Percentiles rank a stretch among this genome's conserved stretches.
Conservation (phyloP, 345 rosid genomes). For the Bruguiera parviflora region DNA sequence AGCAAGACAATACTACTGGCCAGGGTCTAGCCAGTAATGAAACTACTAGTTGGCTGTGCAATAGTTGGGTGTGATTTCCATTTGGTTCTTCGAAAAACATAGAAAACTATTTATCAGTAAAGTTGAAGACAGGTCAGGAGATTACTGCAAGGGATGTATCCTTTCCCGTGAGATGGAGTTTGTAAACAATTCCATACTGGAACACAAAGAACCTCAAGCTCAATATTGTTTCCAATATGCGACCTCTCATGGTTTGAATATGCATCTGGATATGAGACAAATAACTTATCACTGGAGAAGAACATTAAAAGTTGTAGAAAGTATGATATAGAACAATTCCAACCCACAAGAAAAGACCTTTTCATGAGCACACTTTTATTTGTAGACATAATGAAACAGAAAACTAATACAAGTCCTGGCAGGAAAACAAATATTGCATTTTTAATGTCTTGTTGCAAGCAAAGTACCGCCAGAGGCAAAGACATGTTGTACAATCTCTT, state of each 20-base stretch:
- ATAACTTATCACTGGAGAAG: conserved; percentile 1
- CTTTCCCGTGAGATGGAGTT: conserved; percentile 67
- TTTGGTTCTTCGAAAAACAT: not conserved
- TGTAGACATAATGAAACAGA: conserved; percentile 3
- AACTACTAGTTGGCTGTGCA: not conserved
- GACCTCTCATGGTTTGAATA: conserved; percentile 90
- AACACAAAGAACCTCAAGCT: conserved; percentile 82
- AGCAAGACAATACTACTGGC: not conserved
- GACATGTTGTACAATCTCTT: no score
- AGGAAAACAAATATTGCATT: no score
- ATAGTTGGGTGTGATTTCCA: no score
- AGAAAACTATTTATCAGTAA: not conserved
- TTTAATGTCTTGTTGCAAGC: no score
- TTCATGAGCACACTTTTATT: not conserved
- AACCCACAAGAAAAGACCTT: conserved; percentile 6
- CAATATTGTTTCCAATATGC: conserved; percentile 82
- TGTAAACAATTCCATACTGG: conserved; percentile 96
- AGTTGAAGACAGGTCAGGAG: conserved; percentile 14
- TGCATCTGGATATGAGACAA: conserved; percentile 55
- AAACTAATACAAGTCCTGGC: not conserved
- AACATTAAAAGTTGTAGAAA: not conserved
- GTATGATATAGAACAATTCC: not conserved
- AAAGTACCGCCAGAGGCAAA: no score
- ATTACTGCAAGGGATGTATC: conserved; percentile 75
- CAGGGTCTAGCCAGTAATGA: not conserved